A percentile compares a stretch with the other conserved stretches of the same genome.
These are phyloP conservation scores for Pistacia atlantica DNA, from an alignment of 345 rosid genomes.

Conservation along the genomic window DNA sequence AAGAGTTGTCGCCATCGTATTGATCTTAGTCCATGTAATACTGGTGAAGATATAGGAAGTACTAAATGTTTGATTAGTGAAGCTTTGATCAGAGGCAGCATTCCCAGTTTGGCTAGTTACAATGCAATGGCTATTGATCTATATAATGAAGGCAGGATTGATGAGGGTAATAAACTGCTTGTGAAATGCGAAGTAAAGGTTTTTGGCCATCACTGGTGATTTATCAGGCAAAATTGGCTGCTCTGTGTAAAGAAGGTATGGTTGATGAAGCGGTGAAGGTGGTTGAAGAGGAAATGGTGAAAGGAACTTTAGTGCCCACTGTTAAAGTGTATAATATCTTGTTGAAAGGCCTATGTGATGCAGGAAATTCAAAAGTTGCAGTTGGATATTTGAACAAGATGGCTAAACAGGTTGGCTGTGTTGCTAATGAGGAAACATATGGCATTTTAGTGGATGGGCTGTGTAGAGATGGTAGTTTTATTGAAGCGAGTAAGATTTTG, in stretches of 20 bases:
- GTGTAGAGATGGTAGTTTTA: conserved; percentile 52
- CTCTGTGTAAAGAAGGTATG: conserved; percentile 55
- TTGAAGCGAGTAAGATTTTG: conserved; percentile 66
- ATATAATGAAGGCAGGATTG: conserved; percentile 60
- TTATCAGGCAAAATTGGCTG: conserved; percentile 65
- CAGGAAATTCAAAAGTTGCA: conserved; percentile 54
- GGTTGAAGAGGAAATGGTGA: conserved; percentile 59
- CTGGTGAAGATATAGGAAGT: conserved; percentile 45
- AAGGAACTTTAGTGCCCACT: conserved; percentile 59
- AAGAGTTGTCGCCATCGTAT: conserved; percentile 47
- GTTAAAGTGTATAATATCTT: conserved; percentile 54
- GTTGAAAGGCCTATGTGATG: conserved; percentile 61
- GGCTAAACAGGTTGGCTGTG: conserved; percentile 69
- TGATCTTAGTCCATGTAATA: conserved; percentile 49
- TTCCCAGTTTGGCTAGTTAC: conserved; percentile 72
- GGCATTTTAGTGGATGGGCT: conserved; percentile 60
- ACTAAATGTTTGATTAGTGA: conserved; percentile 62
- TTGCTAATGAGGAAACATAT: conserved; percentile 64
- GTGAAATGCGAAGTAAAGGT: conserved; percentile 54
- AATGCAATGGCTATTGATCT: conserved; percentile 75
- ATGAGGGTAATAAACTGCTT: conserved; percentile 68
- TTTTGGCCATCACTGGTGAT: conserved; percentile 59
- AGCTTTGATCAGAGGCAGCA: conserved; percentile 61
- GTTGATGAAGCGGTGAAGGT: conserved; percentile 60
- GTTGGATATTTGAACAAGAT: conserved; percentile 64